Conservation (phyloP, 768 basidiomycete species). For the Rhodotorula babjevae region DNA sequence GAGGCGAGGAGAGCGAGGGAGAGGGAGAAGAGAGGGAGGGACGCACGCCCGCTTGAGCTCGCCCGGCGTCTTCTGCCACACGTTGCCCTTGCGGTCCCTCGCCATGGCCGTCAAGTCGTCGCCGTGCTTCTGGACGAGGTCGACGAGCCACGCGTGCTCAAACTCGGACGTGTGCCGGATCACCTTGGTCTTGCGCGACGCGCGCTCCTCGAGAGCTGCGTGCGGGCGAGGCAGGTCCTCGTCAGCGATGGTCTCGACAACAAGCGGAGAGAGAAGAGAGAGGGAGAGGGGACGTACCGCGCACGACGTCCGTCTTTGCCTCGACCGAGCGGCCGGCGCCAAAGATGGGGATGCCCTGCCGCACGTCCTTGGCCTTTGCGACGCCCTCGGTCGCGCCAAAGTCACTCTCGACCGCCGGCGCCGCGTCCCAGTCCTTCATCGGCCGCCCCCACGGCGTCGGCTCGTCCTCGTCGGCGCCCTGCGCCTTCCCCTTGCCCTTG, state of each 20-base stretch:
- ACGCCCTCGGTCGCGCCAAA: conserved; percentile 11
- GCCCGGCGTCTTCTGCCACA: conserved; percentile 76
- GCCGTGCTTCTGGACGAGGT: conserved; percentile 66
- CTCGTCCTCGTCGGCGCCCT: neutral
- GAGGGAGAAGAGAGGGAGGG: neutral
- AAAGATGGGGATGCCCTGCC: conserved; percentile 35
- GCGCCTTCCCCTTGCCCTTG: neutral
- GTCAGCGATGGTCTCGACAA: too few species aligned
- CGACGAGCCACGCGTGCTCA: conserved; percentile 63
- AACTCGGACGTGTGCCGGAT: conserved; percentile 62
- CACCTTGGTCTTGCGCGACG: conserved; percentile 18
- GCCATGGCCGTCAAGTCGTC: conserved; percentile 71
- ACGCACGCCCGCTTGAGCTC: conserved; percentile 53
- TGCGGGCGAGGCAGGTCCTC: neutral
- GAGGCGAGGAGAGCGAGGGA: fast-evolving
- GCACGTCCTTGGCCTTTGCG: neutral
- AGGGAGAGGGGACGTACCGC: conserved; percentile 4
- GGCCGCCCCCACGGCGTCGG: conserved; percentile 33
- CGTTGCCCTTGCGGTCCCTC: conserved; percentile 70
- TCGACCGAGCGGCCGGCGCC: conserved; percentile 3
- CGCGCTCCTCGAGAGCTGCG: conserved; percentile 30
- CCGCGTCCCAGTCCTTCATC: conserved; percentile 29
- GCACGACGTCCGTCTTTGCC: conserved; percentile 36
- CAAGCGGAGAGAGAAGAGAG: too few species aligned
- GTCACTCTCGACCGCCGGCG: neutral